These are phyloP conservation scores for Suhomyces kilbournensis DNA, from an alignment of 805 yeast genomes.

Conservation along the genomic window DNA sequence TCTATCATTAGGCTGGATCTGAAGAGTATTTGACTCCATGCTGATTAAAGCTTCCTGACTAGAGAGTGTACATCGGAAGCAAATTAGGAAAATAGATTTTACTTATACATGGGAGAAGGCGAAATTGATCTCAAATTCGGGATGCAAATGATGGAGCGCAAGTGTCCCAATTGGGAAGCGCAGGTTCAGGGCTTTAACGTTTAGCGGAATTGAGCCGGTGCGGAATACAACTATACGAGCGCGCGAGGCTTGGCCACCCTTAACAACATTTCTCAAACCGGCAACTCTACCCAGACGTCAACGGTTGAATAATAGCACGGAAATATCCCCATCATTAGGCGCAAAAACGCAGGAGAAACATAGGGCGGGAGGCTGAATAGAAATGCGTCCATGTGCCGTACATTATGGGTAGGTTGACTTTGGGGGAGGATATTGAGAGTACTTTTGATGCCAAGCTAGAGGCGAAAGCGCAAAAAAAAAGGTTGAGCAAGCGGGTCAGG, in stretches of 20 bases:
- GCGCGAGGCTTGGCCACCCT: not conserved
- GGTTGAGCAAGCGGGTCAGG: no score
- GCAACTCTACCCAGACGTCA: not conserved
- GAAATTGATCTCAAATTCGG: not conserved
- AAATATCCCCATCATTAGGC: not conserved
- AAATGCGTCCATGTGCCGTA: not conserved
- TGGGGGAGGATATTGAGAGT: no score
- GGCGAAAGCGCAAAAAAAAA: no score
- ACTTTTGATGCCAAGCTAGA: no score
- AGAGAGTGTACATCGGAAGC: not conserved
- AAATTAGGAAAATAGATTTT: not conserved
- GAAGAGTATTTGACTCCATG: conserved; percentile 1
- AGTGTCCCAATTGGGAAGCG: not conserved
- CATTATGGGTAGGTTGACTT: not conserved
- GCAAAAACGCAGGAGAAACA: not conserved
- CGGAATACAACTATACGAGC: not conserved
- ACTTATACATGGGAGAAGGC: not conserved
- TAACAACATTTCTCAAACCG: not conserved
- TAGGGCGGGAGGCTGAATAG: not conserved
- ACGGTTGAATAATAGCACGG: not conserved
- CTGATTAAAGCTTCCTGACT: not conserved
- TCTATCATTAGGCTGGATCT: conserved; percentile 7
- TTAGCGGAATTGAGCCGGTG: not conserved
- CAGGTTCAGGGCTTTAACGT: not conserved
- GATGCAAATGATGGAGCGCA: not conserved